Evolutionary conservation across 2,329 filamentous ascomycete genomes (phyloP).

Genomic region (Stemphylium beticola): DNA sequence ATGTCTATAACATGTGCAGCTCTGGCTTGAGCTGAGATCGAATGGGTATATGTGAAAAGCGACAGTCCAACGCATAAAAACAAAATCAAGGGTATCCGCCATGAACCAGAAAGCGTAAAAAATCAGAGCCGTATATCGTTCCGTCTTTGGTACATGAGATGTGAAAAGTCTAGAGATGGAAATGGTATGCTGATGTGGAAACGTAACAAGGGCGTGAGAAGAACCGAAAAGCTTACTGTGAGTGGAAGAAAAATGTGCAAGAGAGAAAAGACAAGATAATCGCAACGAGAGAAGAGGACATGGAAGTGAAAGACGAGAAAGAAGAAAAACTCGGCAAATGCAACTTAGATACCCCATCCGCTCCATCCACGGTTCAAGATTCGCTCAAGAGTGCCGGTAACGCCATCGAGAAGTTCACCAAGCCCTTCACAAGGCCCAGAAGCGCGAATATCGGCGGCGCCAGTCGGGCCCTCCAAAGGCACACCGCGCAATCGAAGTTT

Average conservation of each 20-base stretch:
- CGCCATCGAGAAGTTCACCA: constrained; percentile 40
- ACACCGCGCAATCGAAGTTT: constrained; percentile 38
- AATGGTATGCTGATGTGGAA: neutral
- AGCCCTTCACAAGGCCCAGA: constrained; percentile 26
- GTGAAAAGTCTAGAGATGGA: neutral
- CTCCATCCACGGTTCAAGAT: constrained; percentile 39
- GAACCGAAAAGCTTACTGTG: neutral
- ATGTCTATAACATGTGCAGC: too few relatives aligned
- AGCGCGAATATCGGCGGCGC: constrained; percentile 13
- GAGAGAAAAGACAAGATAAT: neutral
- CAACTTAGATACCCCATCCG: constrained; percentile 36
- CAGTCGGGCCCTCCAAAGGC: constrained; percentile 21
- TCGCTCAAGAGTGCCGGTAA: constrained; percentile 37
- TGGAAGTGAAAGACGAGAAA: neutral
- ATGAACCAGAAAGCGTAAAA: neutral
- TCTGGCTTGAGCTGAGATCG: too few relatives aligned
- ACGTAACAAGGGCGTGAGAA: neutral
- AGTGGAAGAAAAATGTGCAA: neutral
- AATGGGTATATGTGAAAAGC: neutral
- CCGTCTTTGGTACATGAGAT: neutral
- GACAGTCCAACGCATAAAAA: neutral
- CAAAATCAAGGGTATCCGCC: constrained; percentile 3
- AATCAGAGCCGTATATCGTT: neutral
- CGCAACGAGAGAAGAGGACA: neutral
- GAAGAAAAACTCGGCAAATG: neutral